phyloP scores from a whole-genome alignment of 176 grass and related monocot genomes.

The Aegilops bicornis region DNA sequence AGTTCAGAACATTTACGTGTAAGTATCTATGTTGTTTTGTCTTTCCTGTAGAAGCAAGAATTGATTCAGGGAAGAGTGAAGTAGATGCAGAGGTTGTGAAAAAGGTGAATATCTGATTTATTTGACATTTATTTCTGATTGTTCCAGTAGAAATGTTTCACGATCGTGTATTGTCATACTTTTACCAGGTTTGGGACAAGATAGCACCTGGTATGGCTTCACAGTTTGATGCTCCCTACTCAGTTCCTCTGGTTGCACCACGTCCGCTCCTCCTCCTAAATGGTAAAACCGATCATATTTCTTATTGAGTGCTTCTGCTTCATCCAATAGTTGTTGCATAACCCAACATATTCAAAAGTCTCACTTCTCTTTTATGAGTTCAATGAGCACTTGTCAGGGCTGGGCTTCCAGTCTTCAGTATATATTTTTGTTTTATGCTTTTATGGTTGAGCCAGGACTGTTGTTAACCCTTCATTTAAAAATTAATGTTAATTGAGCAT shows the following conservation, averaged over 20 bases:
- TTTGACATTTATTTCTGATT: constrained; percentile 10
- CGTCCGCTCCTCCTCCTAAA: constrained; percentile 70
- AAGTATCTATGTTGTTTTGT: background rate
- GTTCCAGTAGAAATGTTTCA: background rate
- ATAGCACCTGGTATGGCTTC: constrained; percentile 79
- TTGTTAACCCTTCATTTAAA: background rate
- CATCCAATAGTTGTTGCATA: background rate
- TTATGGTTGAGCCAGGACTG: background rate
- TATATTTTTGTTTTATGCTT: background rate
- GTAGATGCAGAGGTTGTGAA: constrained; percentile 73
- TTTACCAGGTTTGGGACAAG: constrained; percentile 77
- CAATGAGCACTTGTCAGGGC: background rate
- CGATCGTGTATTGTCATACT: background rate
- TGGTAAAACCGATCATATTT: constrained; percentile 49
- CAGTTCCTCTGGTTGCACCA: constrained; percentile 65
- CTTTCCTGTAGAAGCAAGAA: constrained; percentile 54
- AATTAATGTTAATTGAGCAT: background rate
- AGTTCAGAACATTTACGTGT: background rate
- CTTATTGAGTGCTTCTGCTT: background rate
- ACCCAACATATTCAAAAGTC: background rate
- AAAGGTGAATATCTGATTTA: constrained; percentile 51
- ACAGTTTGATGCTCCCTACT: constrained; percentile 67
- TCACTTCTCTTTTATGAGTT: background rate
- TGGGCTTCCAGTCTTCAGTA: background rate
- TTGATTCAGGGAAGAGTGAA: constrained; percentile 69